A percentile compares a stretch with the other conserved stretches of the same genome.
Evolutionary conservation across 805 yeast species (phyloP).

Genomic region (Debaryomyces tyrocola): DNA sequence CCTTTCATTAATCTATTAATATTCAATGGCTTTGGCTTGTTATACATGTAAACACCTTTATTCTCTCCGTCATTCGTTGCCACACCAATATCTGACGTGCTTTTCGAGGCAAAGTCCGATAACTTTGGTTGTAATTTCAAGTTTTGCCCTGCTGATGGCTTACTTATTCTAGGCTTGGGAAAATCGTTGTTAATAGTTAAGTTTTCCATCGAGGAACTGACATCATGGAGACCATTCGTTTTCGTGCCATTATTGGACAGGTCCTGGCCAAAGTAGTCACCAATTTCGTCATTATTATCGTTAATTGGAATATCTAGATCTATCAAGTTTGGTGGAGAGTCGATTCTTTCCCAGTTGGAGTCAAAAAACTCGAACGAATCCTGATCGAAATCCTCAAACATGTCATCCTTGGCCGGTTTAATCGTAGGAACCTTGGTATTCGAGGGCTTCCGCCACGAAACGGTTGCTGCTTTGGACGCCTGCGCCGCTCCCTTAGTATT

Average conservation of each 20-base stretch:
- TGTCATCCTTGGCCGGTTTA: slow-evolving; percentile 2
- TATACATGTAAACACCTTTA: slow-evolving; percentile 27
- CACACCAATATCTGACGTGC: slow-evolving; percentile 23
- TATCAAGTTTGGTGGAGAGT: slow-evolving; percentile 51
- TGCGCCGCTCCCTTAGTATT: slow-evolving; percentile 11
- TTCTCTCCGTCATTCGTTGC: background rate
- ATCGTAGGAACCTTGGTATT: background rate
- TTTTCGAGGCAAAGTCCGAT: slow-evolving; percentile 15
- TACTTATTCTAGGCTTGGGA: slow-evolving; percentile 4
- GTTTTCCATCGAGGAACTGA: slow-evolving; percentile 22
- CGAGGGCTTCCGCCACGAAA: slow-evolving; percentile 27
- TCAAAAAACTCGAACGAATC: slow-evolving; percentile 21
- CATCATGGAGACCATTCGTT: slow-evolving; percentile 1
- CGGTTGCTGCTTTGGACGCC: slow-evolving; percentile 32
- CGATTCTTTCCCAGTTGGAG: slow-evolving; percentile 27
- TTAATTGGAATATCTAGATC: slow-evolving; percentile 54
- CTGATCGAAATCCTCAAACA: slow-evolving; percentile 43
- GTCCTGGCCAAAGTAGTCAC: background rate
- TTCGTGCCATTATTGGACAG: background rate
- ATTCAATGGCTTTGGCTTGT: slow-evolving; percentile 40
- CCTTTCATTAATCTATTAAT: slow-evolving; percentile 32
- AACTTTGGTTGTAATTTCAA: slow-evolving; percentile 16
- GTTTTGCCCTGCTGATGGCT: slow-evolving; percentile 11
- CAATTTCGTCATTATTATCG: background rate
- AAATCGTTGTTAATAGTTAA: slow-evolving; percentile 15